Percentiles rank a stretch among this genome's conserved stretches.
Conservation (phyloP, 2,329 filamentous ascomycete species). For the Aspergillus ochraceus region DNA sequence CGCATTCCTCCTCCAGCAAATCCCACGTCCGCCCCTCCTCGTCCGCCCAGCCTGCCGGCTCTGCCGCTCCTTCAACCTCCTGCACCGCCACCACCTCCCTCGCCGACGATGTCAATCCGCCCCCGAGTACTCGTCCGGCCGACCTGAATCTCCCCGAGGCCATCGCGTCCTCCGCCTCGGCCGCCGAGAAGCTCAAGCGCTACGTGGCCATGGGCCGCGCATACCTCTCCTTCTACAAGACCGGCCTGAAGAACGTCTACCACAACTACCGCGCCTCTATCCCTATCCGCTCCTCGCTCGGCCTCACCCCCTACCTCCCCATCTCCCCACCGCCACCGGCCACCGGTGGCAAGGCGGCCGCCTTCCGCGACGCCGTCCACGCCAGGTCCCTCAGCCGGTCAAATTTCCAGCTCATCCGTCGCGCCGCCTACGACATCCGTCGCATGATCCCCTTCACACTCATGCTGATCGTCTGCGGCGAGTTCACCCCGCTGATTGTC, state of each 20-base stretch:
- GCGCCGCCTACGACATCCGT: constrained; percentile 70
- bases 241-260: constrained; percentile 73
- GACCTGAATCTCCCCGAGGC: constrained; percentile 63
- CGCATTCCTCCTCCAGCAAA: constrained; percentile 14
- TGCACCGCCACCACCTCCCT: constrained; percentile 20
- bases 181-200: constrained; percentile 36
- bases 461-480: constrained; percentile 75
- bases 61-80: constrained; percentile 16
- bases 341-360: constrained; percentile 1
- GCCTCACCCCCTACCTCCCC: constrained; percentile 35
- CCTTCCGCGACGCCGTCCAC: constrained; percentile 15
- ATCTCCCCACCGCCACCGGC: constrained; percentile 25
- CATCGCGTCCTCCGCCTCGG: constrained; percentile 42
- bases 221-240: constrained; percentile 85
- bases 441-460: constrained; percentile 77
- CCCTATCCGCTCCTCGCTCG: constrained; percentile 31
- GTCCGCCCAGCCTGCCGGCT: constrained; percentile 16
- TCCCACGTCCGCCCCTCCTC: constrained; percentile 21
- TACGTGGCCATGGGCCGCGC: constrained; percentile 63
- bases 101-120: constrained; percentile 63
- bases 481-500: constrained; percentile 81
- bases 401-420: constrained; percentile 68
- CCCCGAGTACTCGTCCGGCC: constrained; percentile 70
- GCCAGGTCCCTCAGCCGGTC: constrained; percentile 55
- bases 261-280: constrained; percentile 56